phyloP scores from a whole-genome alignment of 306 rosid species.

The Spatholobus suberectus region DNA sequence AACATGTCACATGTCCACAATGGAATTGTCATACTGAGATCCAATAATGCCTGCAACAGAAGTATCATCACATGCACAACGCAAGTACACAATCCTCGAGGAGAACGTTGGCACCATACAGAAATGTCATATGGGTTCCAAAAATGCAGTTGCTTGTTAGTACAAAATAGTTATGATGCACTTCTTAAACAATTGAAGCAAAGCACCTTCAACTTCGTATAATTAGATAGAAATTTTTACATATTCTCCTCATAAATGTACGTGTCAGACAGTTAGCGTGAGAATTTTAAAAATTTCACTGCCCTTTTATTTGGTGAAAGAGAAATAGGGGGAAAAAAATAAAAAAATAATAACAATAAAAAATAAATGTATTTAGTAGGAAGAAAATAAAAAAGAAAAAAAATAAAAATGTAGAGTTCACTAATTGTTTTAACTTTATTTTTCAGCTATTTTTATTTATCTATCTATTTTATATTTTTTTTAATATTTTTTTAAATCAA shows the following conservation, averaged over 20 bases:
- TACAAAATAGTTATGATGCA: neutral
- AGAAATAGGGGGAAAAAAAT: no score
- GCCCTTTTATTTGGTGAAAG: no score
- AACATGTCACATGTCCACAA: conserved; percentile 35
- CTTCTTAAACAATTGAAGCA: neutral
- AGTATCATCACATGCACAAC: conserved; percentile 42
- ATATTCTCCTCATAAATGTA: neutral
- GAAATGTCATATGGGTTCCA: conserved; percentile 12
- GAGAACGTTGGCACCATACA: conserved; percentile 25
- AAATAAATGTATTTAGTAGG: no score
- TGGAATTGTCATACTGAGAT: conserved; percentile 28
- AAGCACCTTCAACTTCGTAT: neutral
- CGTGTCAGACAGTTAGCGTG: neutral
- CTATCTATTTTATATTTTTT: no score
- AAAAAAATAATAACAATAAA: no score
- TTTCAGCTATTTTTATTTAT: no score
- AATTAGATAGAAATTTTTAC: neutral
- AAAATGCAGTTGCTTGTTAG: neutral
- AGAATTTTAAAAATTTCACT: neutral
- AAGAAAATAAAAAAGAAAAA: no score
- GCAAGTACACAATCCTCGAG: conserved; percentile 24
- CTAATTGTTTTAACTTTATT: no score
- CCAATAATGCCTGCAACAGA: conserved; percentile 32
- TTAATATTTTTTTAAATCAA: no score
- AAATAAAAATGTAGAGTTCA: no score